These are phyloP conservation scores for Sordaria brevicollis DNA, from an alignment of 495 filamentous ascomycete species.

Conservation along the genomic window DNA sequence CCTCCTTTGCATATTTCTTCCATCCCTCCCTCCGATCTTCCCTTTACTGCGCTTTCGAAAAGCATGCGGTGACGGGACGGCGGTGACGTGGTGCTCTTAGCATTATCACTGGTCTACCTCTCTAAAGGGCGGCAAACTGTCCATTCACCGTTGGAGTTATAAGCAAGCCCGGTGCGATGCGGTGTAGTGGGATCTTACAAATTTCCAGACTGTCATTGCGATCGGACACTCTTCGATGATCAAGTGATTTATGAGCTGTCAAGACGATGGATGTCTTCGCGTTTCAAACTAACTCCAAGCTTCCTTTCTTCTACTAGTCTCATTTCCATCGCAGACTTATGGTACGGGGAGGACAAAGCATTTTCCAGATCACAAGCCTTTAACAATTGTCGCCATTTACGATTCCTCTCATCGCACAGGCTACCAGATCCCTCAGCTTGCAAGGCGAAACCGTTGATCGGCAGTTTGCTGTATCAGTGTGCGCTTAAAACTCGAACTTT, in stretches of 20 bases:
- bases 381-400: neutral
- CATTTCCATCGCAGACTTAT: no score
- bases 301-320: no score
- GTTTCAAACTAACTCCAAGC: no score
- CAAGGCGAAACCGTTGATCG: neutral
- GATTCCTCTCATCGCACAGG: neutral
- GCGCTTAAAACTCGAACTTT: neutral
- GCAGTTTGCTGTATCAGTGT: neutral
- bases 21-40: no score
- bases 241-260: no score
- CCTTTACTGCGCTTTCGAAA: neutral
- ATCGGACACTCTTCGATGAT: no score
- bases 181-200: neutral
- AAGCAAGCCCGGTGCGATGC: neutral
- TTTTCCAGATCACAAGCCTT: neutral
- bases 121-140: neutral
- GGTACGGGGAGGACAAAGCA: neutral
- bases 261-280: no score
- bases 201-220: no score
- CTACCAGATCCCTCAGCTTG: neutral
- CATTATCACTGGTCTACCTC: neutral
- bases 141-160: neutral
- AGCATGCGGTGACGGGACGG: neutral
- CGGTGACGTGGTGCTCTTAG: neutral
- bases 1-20: neutral